Percentiles rank a stretch among this genome's conserved stretches.
Evolutionary conservation across 1,139 yeast species (phyloP).

Genomic region (Blastobotrys raffinosifermentans): DNA sequence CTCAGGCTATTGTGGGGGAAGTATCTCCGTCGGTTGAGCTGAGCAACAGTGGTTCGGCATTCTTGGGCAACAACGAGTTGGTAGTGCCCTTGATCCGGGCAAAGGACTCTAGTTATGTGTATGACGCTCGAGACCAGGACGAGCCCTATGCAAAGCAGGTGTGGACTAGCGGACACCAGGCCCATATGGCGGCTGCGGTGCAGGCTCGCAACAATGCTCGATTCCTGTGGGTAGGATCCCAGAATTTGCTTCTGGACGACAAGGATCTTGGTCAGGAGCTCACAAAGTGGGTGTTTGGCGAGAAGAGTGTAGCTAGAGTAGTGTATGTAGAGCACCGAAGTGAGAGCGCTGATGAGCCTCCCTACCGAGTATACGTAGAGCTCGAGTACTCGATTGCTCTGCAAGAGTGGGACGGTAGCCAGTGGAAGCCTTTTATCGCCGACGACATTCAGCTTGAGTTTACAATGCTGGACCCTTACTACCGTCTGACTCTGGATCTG

Average conservation of each 20-base stretch:
- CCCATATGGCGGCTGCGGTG: conserved; percentile 68
- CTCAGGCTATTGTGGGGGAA: conserved; percentile 19
- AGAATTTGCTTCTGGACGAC: conserved; percentile 39
- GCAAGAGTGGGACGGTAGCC: conserved; percentile 52
- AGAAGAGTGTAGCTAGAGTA: conserved; percentile 56
- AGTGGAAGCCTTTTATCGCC: conserved; percentile 66
- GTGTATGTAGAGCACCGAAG: conserved; percentile 42
- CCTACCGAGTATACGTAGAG: conserved; percentile 65
- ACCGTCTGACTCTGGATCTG: conserved; percentile 50
- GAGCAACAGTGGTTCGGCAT: conserved; percentile 44
- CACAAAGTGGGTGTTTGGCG: conserved; percentile 70
- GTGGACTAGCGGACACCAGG: conserved; percentile 85
- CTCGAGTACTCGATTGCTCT: conserved; percentile 48
- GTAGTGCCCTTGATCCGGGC: conserved; percentile 65
- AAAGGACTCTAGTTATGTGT: conserved; percentile 60
- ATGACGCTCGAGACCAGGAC: conserved; percentile 42
- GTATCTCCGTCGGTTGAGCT: conserved; percentile 3
- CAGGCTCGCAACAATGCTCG: conserved; percentile 82
- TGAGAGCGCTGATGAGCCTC: conserved; percentile 30
- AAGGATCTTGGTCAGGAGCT: conserved; percentile 43
- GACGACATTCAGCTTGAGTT: conserved; percentile 74
- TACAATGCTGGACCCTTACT: conserved; percentile 92
- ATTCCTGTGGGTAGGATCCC: conserved; percentile 71
- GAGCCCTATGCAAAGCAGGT: conserved; percentile 31
- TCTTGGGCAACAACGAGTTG: conserved; percentile 56